These are phyloP conservation scores for Fusarium virguliforme DNA, from an alignment of 2,329 filamentous ascomycete genomes.

Conservation along the genomic window DNA sequence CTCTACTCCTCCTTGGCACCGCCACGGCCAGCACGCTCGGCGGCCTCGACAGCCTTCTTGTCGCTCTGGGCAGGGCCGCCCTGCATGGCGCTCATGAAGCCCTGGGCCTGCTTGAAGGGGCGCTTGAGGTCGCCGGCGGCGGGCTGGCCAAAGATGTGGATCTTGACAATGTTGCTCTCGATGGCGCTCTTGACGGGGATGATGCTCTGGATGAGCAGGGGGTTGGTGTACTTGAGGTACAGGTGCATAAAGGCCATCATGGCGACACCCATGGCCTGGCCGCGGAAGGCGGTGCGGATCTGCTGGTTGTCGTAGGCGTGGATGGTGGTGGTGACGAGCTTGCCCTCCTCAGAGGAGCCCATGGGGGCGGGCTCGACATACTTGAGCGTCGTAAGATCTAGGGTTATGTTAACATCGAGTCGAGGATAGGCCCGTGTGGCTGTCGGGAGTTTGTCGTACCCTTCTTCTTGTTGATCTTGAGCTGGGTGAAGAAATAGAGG, in stretches of 20 bases:
- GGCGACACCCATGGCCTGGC: slow-evolving; percentile 93
- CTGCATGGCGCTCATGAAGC: slow-evolving; percentile 86
- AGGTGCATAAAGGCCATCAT: slow-evolving; percentile 99
- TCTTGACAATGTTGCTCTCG: slow-evolving; percentile 96
- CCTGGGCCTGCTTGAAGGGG: slow-evolving; percentile 90
- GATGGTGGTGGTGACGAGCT: slow-evolving; percentile 96
- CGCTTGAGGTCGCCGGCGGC: slow-evolving; percentile 93
- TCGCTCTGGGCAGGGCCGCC: slow-evolving; percentile 87
- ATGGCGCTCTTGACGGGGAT: slow-evolving; percentile 96
- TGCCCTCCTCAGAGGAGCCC: slow-evolving; percentile 94
- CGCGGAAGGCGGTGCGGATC: slow-evolving; percentile 87
- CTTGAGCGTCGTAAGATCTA: slow-evolving; percentile 97
- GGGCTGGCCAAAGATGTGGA: slow-evolving; percentile 90
- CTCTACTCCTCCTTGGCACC: slow-evolving; percentile 81
- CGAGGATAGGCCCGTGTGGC: neutral
- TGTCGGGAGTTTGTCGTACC: slow-evolving; percentile 70
- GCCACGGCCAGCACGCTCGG: slow-evolving; percentile 81
- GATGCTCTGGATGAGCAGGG: slow-evolving; percentile 97
- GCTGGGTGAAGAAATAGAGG: slow-evolving; percentile 89
- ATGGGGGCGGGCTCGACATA: slow-evolving; percentile 97
- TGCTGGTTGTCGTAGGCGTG: slow-evolving; percentile 94
- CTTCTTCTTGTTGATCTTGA: slow-evolving; percentile 95
- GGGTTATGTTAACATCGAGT: slow-evolving; percentile 28
- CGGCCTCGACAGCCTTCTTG: slow-evolving; percentile 87
- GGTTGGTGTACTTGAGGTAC: slow-evolving; percentile 99